Base-by-base conservation (phyloP, 2,329 filamentous ascomycete genomes). In the Elsinoe arachidis region DNA sequence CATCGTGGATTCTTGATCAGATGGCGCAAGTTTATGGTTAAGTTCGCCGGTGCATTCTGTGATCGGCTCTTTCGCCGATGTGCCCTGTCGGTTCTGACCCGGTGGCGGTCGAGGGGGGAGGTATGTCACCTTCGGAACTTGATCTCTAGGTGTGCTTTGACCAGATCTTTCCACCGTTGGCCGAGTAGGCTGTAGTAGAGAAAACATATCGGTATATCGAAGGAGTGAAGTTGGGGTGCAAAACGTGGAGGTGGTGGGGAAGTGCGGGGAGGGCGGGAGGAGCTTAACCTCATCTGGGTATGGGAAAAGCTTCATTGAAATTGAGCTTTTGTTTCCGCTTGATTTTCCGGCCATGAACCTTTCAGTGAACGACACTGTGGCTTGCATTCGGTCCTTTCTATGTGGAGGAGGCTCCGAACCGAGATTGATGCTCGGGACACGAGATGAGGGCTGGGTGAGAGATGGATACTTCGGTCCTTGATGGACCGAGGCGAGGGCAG, bases 31-130 rank as follows among this genome's bases (percentile, higher is more conserved):
- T 9, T 9, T 30, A 30, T 9, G 26, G 9, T 30, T 30, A 2
- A 30, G 5, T 30, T 30, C 26, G 7, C 3, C 3, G 76, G n/a
- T 63, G 73, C 47, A 30, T 51, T 21, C 11, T 51, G 46, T 19
- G 26, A 4, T 9, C 6, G 46, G 14, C 26, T 19, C 33, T 6
- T 12, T 52, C 1, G 12, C 15, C 2, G n/a, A 38, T 34, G 7
- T 30, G 26, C 26, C 26, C 26, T 30, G 26, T 7, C 9, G 26
- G 2, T 7, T 52, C 5, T 23, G 12, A 15, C n/a, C 12, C 15
- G 26, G 47, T 15, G 7, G 26, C 26, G 47, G 47, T n/a, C 47
- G 47, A 34, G 47, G 34, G 12, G 47, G 30, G 5, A 23, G 30
- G 11, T 52, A 38, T 12, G 17, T 11, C 11, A 46, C 19, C 5